Base-by-base conservation (phyloP, 2,329 filamentous ascomycete species). In the Dothideomycetidae sp. region DNA sequence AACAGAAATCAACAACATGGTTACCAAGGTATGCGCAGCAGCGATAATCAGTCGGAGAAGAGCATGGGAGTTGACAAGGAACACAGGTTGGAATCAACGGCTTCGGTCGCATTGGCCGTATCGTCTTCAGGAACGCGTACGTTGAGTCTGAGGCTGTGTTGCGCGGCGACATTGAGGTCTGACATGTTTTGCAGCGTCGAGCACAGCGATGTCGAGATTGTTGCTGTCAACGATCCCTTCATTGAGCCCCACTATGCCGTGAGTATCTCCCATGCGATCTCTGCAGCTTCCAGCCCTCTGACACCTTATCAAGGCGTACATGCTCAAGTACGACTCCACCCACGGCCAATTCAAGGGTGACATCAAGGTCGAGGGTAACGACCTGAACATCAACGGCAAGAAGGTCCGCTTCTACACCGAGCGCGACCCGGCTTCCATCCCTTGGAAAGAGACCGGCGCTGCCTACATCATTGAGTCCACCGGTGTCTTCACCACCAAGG, bases 161-260 rank as follows among this genome's bases (percentile, higher is more conserved):
- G 33, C 14, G 33, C 57, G 42, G 45, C 31, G 23, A 40, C 37
- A 23, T 32, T 37, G 36, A 40, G 40, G 23, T 17, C 45, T 48
- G 36, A 53, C 40, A 10, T 32, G 14, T 26, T 13, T 32, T 14
- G 46, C 54, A 78, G 75, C 57, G 63, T 92, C 61, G 80, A 92
- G 76, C 81, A 88, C 69, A 66, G 73, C 56, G 81, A 92, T 44
- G 81, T 96, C 60, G 74, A 93, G 57, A 73, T 98, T 56, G 84
- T 94, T 57, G 88, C 90, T 55, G 84, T 94, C 70, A 96, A 98
- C 75, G 90, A 96, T 66, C 90, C 90, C 55, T 96, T 98, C 80
- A 96, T 98, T 69, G 86, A 94, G 69, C 75, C 82, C 57, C 70
- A 86, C 66, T 96, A 96, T 69, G 90, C 90, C 65, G 88, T 93